These are phyloP conservation scores for Saccharomycopsis sp. DNA, from an alignment of 805 yeast species.

Conservation along the genomic window DNA sequence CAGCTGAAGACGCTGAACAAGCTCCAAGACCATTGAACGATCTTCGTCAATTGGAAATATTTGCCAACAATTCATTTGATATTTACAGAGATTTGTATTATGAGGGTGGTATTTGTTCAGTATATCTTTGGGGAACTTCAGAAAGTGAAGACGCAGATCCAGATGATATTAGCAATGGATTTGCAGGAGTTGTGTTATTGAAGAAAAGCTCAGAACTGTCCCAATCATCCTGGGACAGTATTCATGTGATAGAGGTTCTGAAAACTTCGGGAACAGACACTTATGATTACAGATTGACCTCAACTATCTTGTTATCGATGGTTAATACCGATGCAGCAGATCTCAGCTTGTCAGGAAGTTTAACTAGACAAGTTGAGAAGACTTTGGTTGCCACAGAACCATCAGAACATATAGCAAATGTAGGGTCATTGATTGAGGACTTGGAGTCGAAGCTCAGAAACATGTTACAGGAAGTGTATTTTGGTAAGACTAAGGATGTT, in stretches of 20 bases:
- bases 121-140: conserved; percentile 81
- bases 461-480: conserved; percentile 85
- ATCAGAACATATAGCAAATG: conserved; percentile 73
- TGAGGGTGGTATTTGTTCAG: conserved; percentile 89
- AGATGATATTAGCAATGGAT: conserved; percentile 38
- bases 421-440: conserved; percentile 83
- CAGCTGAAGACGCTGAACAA: conserved; percentile 49
- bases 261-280: conserved; percentile 32
- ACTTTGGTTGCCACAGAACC: conserved; percentile 37
- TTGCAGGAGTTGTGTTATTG: conserved; percentile 87
- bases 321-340: conserved; percentile 24
- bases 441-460: conserved; percentile 83
- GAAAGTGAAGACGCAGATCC: conserved; percentile 31
- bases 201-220: conserved; percentile 51
- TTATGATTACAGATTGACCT: conserved; percentile 60
- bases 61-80: conserved; percentile 87
- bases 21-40: conserved; percentile 67
- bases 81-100: conserved; percentile 89
- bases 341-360: conserved; percentile 67
- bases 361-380: conserved; percentile 77
- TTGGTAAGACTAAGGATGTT: conserved; percentile 89
- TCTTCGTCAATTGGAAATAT: conserved; percentile 67
- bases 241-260: conserved; percentile 80
- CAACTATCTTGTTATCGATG: conserved; percentile 80
- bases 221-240: conserved; percentile 78